Percentiles rank a stretch among this genome's conserved stretches.
Conservation (phyloP, 1,284 basidiomycete genomes). For the Ceratobasidium sp. region DNA sequence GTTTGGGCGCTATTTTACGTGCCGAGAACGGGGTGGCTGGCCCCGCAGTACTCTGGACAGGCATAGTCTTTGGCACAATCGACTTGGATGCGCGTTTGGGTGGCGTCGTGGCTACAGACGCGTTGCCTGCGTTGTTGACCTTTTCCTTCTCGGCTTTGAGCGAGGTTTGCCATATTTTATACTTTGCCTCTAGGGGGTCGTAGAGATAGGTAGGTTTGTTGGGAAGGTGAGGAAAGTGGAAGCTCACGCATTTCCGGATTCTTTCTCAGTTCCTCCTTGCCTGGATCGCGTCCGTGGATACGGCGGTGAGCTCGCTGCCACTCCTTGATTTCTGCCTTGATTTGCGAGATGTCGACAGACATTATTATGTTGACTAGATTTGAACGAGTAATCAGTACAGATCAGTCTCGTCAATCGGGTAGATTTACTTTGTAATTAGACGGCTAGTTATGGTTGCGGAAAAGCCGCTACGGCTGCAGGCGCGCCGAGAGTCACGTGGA, state of each 20-base stretch:
- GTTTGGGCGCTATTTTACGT: conserved; percentile 14
- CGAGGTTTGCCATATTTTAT: conserved; percentile 47
- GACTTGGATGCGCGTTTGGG: conserved; percentile 15
- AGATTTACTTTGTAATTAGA: conserved; percentile 12
- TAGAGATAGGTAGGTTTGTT: background rate
- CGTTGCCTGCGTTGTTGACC: background rate
- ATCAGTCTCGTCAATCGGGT: background rate
- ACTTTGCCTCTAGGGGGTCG: conserved; percentile 45
- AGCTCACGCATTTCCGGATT: conserved; percentile 47
- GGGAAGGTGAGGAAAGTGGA: background rate
- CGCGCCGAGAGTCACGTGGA: conserved; percentile 12
- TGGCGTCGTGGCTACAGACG: conserved; percentile 17
- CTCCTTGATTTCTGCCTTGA: conserved; percentile 48
- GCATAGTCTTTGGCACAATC: conserved; percentile 13
- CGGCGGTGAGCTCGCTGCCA: conserved; percentile 47
- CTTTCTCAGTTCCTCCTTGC: conserved; percentile 47
- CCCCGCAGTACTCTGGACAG: conserved; percentile 12
- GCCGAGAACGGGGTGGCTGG: conserved; percentile 26
- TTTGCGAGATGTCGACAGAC: conserved; percentile 38
- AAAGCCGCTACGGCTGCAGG: background rate
- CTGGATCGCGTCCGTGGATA: conserved; percentile 44
- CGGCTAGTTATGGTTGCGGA: background rate
- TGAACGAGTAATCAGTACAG: background rate
- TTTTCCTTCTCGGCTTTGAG: conserved; percentile 37
- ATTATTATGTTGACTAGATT: background rate